Conservation (phyloP, 2,329 filamentous ascomycete species). For the Daldinia sp. region DNA sequence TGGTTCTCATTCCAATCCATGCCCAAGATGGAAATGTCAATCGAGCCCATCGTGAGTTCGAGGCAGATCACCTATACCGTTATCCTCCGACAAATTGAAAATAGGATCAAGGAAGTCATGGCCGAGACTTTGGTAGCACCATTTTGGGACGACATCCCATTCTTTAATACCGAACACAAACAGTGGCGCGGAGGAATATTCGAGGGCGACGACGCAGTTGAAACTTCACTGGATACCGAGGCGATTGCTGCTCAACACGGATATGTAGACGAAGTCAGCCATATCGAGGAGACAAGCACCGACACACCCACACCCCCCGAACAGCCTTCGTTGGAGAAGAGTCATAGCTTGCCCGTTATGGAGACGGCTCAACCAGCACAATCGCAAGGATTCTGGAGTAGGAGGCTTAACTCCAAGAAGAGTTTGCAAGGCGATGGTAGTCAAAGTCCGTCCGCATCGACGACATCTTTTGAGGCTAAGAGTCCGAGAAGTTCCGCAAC, state of each 20-base stretch:
- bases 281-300: slow-evolving; percentile 53
- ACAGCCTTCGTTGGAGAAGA: slow-evolving; percentile 63
- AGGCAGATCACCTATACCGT: slow-evolving; percentile 94
- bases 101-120: slow-evolving; percentile 90
- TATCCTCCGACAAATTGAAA: slow-evolving; percentile 92
- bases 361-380: slow-evolving; percentile 50
- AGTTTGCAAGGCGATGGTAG: slow-evolving; percentile 44
- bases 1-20: slow-evolving; percentile 96
- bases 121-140: slow-evolving; percentile 90
- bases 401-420: slow-evolving; percentile 54
- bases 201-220: slow-evolving; percentile 61
- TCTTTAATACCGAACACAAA: slow-evolving; percentile 82
- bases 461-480: slow-evolving; percentile 59
- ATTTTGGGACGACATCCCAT: slow-evolving; percentile 96
- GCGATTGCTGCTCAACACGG: slow-evolving; percentile 54
- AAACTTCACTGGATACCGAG: slow-evolving; percentile 49
- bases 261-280: slow-evolving; percentile 58
- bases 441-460: slow-evolving; percentile 51
- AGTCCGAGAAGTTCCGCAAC: slow-evolving; percentile 49
- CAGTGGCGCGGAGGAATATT: slow-evolving; percentile 87
- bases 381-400: slow-evolving; percentile 56
- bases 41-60: slow-evolving; percentile 94
- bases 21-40: slow-evolving; percentile 92
- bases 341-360: slow-evolving; percentile 57
- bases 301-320: slow-evolving; percentile 47